Evolutionary conservation across 108 stramenopile species (phyloP).

Genomic region (Aurantiochytrium sp.): DNA sequence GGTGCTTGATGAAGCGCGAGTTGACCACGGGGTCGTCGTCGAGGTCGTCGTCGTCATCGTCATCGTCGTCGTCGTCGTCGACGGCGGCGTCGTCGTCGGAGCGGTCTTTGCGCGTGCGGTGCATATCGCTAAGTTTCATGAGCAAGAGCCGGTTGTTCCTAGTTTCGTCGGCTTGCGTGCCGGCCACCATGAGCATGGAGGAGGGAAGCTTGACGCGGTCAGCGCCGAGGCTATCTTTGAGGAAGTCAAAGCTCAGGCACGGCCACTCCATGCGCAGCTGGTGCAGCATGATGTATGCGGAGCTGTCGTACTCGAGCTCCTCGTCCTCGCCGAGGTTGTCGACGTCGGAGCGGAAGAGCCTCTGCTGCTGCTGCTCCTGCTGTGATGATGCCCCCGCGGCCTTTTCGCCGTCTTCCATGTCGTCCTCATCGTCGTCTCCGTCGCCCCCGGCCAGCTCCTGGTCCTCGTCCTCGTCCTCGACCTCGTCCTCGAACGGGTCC

Average conservation of each 20-base stretch:
- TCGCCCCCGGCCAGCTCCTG: constrained; percentile 62
- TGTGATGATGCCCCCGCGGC: constrained; percentile 38
- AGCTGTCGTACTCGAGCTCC: constrained; percentile 83
- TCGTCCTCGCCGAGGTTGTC: constrained; percentile 51
- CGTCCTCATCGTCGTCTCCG: constrained; percentile 55
- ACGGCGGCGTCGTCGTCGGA: constrained; percentile 63
- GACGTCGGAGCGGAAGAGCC: constrained; percentile 50
- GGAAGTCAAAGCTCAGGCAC: constrained; percentile 80
- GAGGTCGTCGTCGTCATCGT: constrained; percentile 60
- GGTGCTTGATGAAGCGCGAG: constrained; percentile 68
- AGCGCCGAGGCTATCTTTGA: constrained; percentile 78
- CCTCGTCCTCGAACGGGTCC: constrained; percentile 75
- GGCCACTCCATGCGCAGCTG: constrained; percentile 89
- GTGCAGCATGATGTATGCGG: constrained; percentile 96
- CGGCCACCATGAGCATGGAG: constrained; percentile 74
- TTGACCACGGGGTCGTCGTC: constrained; percentile 79
- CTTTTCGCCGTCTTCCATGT: constrained; percentile 43
- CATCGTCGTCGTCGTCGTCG: constrained; percentile 43
- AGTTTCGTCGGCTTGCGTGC: constrained; percentile 79
- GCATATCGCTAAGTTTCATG: constrained; percentile 76
- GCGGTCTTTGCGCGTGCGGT: constrained; percentile 67
- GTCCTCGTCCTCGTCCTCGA: constrained; percentile 69
- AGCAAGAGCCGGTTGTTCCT: constrained; percentile 73
- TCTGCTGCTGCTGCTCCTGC: constrained; percentile 37
- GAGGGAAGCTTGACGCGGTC: constrained; percentile 78